These are phyloP conservation scores for Clitocybe nebularis DNA, from an alignment of 1,284 basidiomycete genomes.

Conservation along the genomic window DNA sequence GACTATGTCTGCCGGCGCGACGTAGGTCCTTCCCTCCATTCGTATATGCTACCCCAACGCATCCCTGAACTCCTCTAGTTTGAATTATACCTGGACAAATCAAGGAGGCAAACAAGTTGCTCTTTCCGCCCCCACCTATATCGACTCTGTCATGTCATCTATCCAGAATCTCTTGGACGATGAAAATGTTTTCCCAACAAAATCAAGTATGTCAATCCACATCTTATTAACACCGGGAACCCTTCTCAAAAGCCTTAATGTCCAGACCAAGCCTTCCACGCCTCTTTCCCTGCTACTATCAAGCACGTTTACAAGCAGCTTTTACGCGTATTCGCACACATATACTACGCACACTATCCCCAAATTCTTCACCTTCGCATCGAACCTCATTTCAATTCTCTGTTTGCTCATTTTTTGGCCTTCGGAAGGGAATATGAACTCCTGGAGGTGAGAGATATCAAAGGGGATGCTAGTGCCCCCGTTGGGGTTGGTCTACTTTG, in stretches of 20 bases:
- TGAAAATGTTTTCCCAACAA: slow-evolving; percentile 94
- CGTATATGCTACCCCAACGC: slow-evolving; percentile 6
- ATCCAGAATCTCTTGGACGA: slow-evolving; percentile 93
- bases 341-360: slow-evolving; percentile 93
- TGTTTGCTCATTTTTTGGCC: slow-evolving; percentile 95
- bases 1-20: slow-evolving; percentile 87
- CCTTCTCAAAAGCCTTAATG: slow-evolving; percentile 2
- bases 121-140: slow-evolving; percentile 95
- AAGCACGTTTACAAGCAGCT: slow-evolving; percentile 97
- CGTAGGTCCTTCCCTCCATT: slow-evolving; percentile 48
- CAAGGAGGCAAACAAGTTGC: slow-evolving; percentile 88
- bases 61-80: slow-evolving; percentile 36
- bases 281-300: slow-evolving; percentile 86
- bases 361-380: slow-evolving; percentile 90
- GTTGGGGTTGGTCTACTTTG: slow-evolving; percentile 81
- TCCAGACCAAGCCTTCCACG: slow-evolving; percentile 83
- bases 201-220: slow-evolving; percentile 63
- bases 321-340: slow-evolving; percentile 94
- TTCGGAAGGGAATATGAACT: slow-evolving; percentile 92
- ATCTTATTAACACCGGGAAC: no score
- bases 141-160: slow-evolving; percentile 99
- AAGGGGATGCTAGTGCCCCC: slow-evolving; percentile 55
- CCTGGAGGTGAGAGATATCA: slow-evolving; percentile 85
- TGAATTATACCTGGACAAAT: slow-evolving; percentile 97
- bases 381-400: slow-evolving; percentile 95